phyloP scores from a whole-genome alignment of 2,329 filamentous ascomycete genomes.

The Thielaviopsis ethacetica region DNA sequence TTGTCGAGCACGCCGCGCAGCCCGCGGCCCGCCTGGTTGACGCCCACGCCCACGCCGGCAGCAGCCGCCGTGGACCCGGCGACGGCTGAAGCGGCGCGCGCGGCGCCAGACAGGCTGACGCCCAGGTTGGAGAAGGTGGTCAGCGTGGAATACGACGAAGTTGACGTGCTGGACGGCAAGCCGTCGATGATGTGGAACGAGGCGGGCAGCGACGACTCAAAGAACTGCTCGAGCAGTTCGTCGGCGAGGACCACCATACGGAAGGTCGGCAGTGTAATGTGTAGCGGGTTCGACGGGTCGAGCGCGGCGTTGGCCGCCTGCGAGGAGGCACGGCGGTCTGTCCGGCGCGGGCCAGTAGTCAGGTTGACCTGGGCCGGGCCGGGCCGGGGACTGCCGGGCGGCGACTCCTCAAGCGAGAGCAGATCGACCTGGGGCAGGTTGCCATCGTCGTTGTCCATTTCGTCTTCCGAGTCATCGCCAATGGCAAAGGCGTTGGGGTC shows the following conservation, averaged over 20 bases:
- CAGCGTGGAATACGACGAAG: slow-evolving; percentile 41
- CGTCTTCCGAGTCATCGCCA: slow-evolving; percentile 51
- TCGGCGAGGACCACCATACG: slow-evolving; percentile 97
- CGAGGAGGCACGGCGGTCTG: slow-evolving; percentile 46
- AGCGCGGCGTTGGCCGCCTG: slow-evolving; percentile 77
- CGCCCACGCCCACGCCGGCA: slow-evolving; percentile 19
- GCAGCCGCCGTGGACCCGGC: background rate
- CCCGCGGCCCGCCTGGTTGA: slow-evolving; percentile 45
- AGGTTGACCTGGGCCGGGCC: slow-evolving; percentile 10
- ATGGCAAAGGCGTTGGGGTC: slow-evolving; percentile 49
- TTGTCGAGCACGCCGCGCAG: slow-evolving; percentile 88
- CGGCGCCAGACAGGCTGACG: slow-evolving; percentile 22
- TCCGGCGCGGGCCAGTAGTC: slow-evolving; percentile 15
- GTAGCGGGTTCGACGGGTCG: slow-evolving; percentile 80
- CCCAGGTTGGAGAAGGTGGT: slow-evolving; percentile 71
- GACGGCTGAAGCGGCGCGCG: slow-evolving; percentile 15
- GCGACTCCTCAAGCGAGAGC: slow-evolving; percentile 32
- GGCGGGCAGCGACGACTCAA: slow-evolving; percentile 85
- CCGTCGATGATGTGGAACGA: slow-evolving; percentile 78
- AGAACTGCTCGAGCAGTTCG: slow-evolving; percentile 90
- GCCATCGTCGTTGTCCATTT: slow-evolving; percentile 32
- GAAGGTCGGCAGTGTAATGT: slow-evolving; percentile 94
- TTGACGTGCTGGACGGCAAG: slow-evolving; percentile 20
- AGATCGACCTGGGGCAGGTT: slow-evolving; percentile 40
- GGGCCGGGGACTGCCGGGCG: slow-evolving; percentile 22